phyloP scores from a whole-genome alignment of 768 basidiomycete species.

The Tricholoma saponaceum region DNA sequence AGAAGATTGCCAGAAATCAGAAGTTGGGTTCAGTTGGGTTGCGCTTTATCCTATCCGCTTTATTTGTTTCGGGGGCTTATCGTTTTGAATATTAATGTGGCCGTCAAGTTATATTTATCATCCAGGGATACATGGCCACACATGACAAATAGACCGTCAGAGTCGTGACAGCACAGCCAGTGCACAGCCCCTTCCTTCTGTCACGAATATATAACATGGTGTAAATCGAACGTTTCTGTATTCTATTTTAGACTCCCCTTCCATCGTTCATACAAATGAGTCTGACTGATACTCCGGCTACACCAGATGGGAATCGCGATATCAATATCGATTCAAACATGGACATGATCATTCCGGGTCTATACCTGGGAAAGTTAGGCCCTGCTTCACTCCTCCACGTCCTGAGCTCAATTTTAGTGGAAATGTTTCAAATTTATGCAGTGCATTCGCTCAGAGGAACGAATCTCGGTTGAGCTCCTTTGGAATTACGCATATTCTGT shows the following conservation, averaged over 20 bases:
- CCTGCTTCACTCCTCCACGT: neutral
- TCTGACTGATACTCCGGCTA: neutral
- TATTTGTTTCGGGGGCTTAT: too few relatives aligned
- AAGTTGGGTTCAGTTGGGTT: too few relatives aligned
- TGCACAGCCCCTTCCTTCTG: too few relatives aligned
- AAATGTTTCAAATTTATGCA: neutral
- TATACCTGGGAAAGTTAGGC: slow-evolving; percentile 1
- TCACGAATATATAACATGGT: neutral
- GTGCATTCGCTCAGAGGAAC: neutral
- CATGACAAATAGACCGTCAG: too few relatives aligned
- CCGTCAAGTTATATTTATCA: too few relatives aligned
- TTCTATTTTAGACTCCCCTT: neutral
- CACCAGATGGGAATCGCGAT: neutral
- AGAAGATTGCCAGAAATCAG: too few relatives aligned
- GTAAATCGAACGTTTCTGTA: neutral
- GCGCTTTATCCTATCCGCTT: too few relatives aligned
- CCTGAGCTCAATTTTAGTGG: neutral
- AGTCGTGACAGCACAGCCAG: too few relatives aligned
- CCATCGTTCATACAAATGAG: neutral
- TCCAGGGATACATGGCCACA: too few relatives aligned
- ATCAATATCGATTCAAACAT: neutral
- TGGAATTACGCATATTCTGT: neutral
- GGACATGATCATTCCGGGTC: slow-evolving; percentile 2
- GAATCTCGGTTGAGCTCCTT: neutral
- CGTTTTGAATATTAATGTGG: too few relatives aligned